Percentiles rank a stretch among this genome's conserved stretches.
Evolutionary conservation across 306 rosid species (phyloP).

Genomic region (Casuarina cunninghamiana): DNA sequence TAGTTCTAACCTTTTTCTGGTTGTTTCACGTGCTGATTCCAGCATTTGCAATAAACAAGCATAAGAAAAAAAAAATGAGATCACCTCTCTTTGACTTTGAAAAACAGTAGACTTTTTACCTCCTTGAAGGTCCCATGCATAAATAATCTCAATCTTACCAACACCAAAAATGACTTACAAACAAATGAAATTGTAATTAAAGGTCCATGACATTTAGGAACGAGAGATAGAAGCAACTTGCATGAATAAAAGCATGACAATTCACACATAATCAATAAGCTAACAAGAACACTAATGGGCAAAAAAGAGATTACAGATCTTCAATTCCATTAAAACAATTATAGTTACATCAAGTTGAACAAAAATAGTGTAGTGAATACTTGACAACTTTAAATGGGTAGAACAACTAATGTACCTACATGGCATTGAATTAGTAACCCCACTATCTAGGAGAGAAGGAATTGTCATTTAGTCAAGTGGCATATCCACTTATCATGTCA

Average conservation of each 20-base stretch:
- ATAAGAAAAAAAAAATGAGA: not conserved
- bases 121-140: conserved; percentile 90
- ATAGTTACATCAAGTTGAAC: not conserved
- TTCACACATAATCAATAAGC: not conserved
- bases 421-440: not conserved
- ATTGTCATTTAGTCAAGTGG: too few species aligned
- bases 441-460: not conserved
- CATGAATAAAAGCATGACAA: not conserved
- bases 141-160: conserved; percentile 62
- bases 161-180: conserved; percentile 80
- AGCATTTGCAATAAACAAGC: not conserved
- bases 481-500: too few species aligned
- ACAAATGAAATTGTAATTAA: conserved; percentile 5
- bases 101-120: conserved; percentile 80
- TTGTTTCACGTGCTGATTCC: conserved; percentile 3
- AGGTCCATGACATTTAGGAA: conserved; percentile 7
- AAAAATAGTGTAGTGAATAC: not conserved
- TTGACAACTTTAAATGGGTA: too few species aligned
- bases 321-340: not conserved
- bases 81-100: conserved; percentile 79
- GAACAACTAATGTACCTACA: not conserved
- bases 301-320: not conserved
- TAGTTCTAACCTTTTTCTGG: not conserved
- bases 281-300: not conserved
- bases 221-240: conserved; percentile 5